These are phyloP conservation scores for Chrysanthemum makinoi DNA, from an alignment of 129 eudicot genomes.

Conservation along the genomic window DNA sequence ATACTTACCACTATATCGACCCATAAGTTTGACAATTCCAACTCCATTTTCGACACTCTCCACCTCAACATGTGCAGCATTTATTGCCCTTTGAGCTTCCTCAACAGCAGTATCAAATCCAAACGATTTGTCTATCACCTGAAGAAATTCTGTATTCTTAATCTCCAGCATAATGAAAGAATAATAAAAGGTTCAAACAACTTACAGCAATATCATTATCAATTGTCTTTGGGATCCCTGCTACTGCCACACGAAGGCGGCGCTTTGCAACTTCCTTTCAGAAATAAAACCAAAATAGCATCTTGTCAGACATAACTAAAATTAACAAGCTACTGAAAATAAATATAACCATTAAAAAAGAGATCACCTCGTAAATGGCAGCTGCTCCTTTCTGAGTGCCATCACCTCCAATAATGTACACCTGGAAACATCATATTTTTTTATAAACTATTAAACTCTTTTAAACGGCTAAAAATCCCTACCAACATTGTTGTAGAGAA, in stretches of 20 bases:
- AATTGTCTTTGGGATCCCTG: constrained; percentile 96
- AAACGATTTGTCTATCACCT: constrained; percentile 95
- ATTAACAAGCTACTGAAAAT: constrained; percentile 1
- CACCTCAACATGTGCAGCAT: constrained; percentile 97
- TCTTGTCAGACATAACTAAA: constrained; percentile 4
- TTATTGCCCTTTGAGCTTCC: constrained; percentile 98
- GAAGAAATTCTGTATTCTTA: constrained; percentile 15
- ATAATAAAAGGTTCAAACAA: constrained; percentile 13
- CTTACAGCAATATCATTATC: constrained; percentile 97
- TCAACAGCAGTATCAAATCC: constrained; percentile 99
- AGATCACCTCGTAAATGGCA: constrained; percentile 75
- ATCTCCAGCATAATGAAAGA: background rate
- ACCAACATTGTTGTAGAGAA: constrained; percentile 10
- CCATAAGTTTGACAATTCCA: constrained; percentile 93
- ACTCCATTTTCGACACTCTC: constrained; percentile 90
- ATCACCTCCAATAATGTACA: constrained; percentile 98
- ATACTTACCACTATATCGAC: constrained; percentile 74
- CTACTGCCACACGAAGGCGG: constrained; percentile 75
- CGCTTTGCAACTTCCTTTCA: constrained; percentile 87
- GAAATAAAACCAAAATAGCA: constrained; percentile 17
- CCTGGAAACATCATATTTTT: constrained; percentile 42
- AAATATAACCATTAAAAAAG: constrained; percentile 18
- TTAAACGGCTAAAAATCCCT: background rate
- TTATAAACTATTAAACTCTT: constrained; percentile 13
- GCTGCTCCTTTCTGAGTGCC: constrained; percentile 98